These are phyloP conservation scores for Solanum appendiculatum DNA, from an alignment of 257 asterid genomes.

Conservation along the genomic window DNA sequence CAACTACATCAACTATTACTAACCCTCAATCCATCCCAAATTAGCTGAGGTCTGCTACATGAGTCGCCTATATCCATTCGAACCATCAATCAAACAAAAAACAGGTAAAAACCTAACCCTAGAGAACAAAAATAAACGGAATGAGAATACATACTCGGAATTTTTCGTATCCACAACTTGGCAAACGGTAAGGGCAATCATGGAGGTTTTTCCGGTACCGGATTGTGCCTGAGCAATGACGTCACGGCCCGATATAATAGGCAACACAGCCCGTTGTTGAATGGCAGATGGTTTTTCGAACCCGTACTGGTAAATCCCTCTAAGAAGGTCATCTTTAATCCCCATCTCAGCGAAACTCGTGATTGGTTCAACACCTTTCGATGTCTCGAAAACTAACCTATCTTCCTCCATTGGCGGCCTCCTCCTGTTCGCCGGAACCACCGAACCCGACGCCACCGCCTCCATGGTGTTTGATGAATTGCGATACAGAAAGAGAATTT, in stretches of 20 bases:
- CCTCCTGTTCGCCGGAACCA: constrained; percentile 28
- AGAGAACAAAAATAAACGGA: not conserved
- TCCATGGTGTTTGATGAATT: constrained; percentile 24
- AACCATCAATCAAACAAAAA: not conserved
- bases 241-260: constrained; percentile 77
- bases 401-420: constrained; percentile 45
- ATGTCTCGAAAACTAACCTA: constrained; percentile 65
- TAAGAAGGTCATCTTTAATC: constrained; percentile 61
- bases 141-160: constrained; percentile 44
- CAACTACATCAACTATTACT: not conserved
- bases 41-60: not conserved
- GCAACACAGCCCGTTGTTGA: constrained; percentile 80
- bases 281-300: constrained; percentile 95
- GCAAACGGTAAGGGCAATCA: constrained; percentile 92
- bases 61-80: not conserved
- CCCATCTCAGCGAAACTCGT: constrained; percentile 86
- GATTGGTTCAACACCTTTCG: constrained; percentile 81
- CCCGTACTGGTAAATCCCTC: constrained; percentile 79
- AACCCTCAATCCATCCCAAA: not conserved
- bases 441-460: constrained; percentile 39
- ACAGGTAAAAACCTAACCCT: not conserved
- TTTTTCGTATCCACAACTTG: constrained; percentile 84
- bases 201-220: constrained; percentile 88
- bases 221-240: constrained; percentile 94
- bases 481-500: not conserved